These are phyloP conservation scores for Neopestalotiopsis sp. DNA, from an alignment of 2,329 filamentous ascomycete genomes.

Conservation along the genomic window DNA sequence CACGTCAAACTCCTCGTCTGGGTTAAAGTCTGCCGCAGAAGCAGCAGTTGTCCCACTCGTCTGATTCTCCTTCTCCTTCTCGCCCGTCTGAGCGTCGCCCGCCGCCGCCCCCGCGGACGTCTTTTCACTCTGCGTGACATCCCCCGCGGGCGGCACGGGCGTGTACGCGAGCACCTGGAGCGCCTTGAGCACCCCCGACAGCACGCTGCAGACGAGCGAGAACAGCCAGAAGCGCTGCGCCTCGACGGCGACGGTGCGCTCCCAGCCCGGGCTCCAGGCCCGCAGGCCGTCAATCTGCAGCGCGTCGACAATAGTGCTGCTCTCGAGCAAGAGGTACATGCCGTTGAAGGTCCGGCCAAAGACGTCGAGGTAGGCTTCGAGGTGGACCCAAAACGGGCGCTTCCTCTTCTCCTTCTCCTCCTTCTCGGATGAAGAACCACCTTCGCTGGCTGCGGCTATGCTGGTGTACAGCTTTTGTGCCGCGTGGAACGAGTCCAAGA, in stretches of 20 bases:
- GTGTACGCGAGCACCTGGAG: conserved; percentile 41
- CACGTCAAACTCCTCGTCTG: conserved; percentile 23
- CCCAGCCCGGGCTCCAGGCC: conserved; percentile 57
- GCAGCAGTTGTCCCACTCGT: no score
- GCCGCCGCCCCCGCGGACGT: conserved; percentile 24
- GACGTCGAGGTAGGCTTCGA: conserved; percentile 57
- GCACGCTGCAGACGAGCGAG: conserved; percentile 58
- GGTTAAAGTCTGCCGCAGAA: no score
- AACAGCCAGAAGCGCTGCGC: conserved; percentile 75
- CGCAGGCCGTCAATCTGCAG: conserved; percentile 49
- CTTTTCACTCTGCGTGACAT: conserved; percentile 31
- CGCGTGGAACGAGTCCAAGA: conserved; percentile 62
- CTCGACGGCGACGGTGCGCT: conserved; percentile 58
- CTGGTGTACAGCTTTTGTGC: conserved; percentile 50
- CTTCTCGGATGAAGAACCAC: no score
- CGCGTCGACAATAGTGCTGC: conserved; percentile 64
- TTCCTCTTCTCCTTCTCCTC: not conserved
- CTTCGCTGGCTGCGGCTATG: conserved; percentile 19
- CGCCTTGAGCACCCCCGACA: conserved; percentile 49
- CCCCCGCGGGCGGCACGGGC: conserved; percentile 39
- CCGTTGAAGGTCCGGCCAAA: conserved; percentile 65
- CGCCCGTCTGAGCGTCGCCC: not conserved
- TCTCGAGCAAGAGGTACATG: conserved; percentile 72
- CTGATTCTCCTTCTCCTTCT: not conserved
- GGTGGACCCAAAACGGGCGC: conserved; percentile 25